Evolutionary conservation across 1,284 basidiomycete species (phyloP).

Genomic region (Ceratobasidium sp.): DNA sequence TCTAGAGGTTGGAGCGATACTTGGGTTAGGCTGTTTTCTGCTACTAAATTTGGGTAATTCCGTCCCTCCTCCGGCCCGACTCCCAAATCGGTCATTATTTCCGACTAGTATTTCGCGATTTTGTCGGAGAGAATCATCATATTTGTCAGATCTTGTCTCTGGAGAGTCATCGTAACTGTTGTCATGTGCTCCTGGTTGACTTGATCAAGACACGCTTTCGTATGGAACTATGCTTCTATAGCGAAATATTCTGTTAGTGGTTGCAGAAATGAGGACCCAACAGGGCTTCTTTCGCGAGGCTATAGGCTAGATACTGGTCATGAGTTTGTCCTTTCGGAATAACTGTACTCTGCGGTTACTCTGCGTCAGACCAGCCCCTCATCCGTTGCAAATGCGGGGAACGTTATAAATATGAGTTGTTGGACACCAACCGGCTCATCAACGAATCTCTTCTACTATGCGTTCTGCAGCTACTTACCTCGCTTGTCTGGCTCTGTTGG

Average conservation of each 20-base stretch:
- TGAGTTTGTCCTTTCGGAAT: slow-evolving; percentile 22
- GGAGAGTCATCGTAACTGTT: background rate
- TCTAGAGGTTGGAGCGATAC: background rate
- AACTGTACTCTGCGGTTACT: slow-evolving; percentile 11
- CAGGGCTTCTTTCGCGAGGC: background rate
- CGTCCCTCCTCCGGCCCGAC: slow-evolving; percentile 7
- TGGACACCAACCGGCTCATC: background rate
- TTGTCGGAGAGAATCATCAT: slow-evolving; percentile 15
- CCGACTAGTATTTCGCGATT: slow-evolving; percentile 17
- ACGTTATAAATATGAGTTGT: slow-evolving; percentile 12
- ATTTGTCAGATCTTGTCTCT: background rate
- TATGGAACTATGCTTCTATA: slow-evolving; percentile 10
- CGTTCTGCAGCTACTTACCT: slow-evolving; percentile 8
- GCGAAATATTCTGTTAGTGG: slow-evolving; percentile 1
- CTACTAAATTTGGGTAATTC: slow-evolving; percentile 3
- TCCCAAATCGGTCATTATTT: background rate
- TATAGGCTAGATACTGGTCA: slow-evolving; percentile 9
- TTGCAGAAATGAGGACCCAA: background rate
- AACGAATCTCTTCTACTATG: slow-evolving; percentile 7
- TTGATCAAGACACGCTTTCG: slow-evolving; percentile 9
- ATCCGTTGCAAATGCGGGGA: background rate
- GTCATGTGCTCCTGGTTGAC: slow-evolving; percentile 21
- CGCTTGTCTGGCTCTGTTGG: slow-evolving; percentile 11
- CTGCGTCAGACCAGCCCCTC: background rate
- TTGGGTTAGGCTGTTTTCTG: background rate